A percentile compares a stretch with the other conserved stretches of the same genome.
Conservation (phyloP, 2,329 filamentous ascomycete species). For the Cordyceps tenuipes region DNA sequence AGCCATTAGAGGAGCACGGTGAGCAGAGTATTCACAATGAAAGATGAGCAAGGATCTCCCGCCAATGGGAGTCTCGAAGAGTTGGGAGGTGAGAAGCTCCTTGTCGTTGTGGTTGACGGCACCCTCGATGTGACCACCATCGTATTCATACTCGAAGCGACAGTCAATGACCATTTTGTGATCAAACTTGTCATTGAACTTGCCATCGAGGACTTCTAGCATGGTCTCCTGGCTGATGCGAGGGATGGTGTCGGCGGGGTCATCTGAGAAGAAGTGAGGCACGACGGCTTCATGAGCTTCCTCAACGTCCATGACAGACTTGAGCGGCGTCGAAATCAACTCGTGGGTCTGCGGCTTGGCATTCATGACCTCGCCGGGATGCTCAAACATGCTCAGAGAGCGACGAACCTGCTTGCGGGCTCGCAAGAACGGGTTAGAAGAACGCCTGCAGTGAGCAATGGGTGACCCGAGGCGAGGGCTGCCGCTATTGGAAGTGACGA, state of each 20-base stretch:
- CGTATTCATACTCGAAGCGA: conserved; percentile 97
- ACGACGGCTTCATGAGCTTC: conserved; percentile 64
- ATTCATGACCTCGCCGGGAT: conserved; percentile 79
- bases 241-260: conserved; percentile 77
- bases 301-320: conserved; percentile 78
- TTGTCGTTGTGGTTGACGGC: conserved; percentile 98
- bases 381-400: conserved; percentile 96
- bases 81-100: conserved; percentile 68
- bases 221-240: conserved; percentile 77
- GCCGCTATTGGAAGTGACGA: conserved; percentile 47
- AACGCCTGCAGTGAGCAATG: conserved; percentile 61
- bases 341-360: conserved; percentile 55
- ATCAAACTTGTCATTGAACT: conserved; percentile 67
- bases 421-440: conserved; percentile 61
- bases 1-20: conserved; percentile 93
- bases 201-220: conserved; percentile 78
- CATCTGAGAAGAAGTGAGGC: conserved; percentile 75
- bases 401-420: conserved; percentile 84
- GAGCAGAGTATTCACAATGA: conserved; percentile 97
- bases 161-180: conserved; percentile 88
- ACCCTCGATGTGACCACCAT: conserved; percentile 88
- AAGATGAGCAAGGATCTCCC: conserved; percentile 78
- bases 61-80: conserved; percentile 62
- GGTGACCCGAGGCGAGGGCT: conserved; percentile 66
- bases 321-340: conserved; percentile 39